Conservation (phyloP, 73 alveolate species). For the Diophrys sp. region DNA sequence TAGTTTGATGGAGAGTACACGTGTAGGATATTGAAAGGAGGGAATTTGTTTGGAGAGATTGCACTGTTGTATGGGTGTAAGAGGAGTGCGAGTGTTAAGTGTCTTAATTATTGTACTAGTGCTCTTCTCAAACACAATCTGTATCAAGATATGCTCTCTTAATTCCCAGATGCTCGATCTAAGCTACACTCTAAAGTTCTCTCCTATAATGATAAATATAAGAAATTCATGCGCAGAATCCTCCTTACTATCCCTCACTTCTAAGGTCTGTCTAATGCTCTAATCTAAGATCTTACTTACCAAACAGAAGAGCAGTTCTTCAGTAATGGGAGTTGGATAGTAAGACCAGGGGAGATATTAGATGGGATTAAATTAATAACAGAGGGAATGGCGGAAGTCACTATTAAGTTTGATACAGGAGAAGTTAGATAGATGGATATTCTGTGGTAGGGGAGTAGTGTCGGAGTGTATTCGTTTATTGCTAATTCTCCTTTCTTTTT, state of each 20-base stretch:
- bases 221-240: not conserved
- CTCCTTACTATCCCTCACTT: slow-evolving; percentile 1
- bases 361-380: not conserved
- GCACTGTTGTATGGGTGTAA: slow-evolving; percentile 12
- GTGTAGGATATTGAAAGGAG: not conserved
- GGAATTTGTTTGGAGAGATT: slow-evolving; percentile 20
- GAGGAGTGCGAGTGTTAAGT: slow-evolving; percentile 78
- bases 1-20: slow-evolving; percentile 6
- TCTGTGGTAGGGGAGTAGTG: not conserved
- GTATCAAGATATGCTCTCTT: slow-evolving; percentile 34
- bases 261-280: not conserved
- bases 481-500: not conserved
- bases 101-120: slow-evolving; percentile 65
- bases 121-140: slow-evolving; percentile 32
- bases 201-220: slow-evolving; percentile 1
- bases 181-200: not conserved
- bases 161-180: not conserved
- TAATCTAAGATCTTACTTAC: slow-evolving; percentile 1
- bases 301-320: not conserved
- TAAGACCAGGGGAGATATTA: not conserved
- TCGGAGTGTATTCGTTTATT: not conserved
- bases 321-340: not conserved
- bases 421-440: not conserved
- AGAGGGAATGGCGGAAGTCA: not conserved
- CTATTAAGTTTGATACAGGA: not conserved